Conservation (phyloP, 2,329 filamentous ascomycete genomes). For the Massarina eburnea region DNA sequence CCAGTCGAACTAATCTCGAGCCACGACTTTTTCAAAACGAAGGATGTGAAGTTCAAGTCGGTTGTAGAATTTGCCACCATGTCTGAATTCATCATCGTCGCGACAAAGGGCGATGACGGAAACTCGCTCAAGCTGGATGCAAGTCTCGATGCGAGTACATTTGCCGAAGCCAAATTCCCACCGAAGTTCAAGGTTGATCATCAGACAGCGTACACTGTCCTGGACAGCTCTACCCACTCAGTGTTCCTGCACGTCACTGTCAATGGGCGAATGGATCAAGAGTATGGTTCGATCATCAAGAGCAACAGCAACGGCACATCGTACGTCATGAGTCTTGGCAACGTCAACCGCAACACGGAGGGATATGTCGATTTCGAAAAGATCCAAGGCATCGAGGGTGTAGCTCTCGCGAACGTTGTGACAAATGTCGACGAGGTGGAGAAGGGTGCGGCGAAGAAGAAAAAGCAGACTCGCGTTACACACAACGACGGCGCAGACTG, state of each 20-base stretch:
- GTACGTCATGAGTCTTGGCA: slow-evolving; percentile 79
- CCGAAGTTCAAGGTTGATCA: slow-evolving; percentile 77
- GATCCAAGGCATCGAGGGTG: slow-evolving; percentile 87
- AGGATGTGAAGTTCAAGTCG: slow-evolving; percentile 64
- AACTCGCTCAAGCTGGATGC: slow-evolving; percentile 74
- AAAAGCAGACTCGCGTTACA: slow-evolving; percentile 85
- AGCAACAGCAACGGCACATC: slow-evolving; percentile 98
- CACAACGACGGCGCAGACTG: slow-evolving; percentile 95
- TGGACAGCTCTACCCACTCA: slow-evolving; percentile 92
- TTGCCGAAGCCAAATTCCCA: slow-evolving; percentile 84
- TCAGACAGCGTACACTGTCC: slow-evolving; percentile 83
- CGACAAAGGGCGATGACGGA: slow-evolving; percentile 66
- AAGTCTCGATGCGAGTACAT: slow-evolving; percentile 80
- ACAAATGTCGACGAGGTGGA: slow-evolving; percentile 68
- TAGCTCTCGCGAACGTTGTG: slow-evolving; percentile 84
- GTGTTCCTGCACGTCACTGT: slow-evolving; percentile 92
- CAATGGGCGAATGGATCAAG: slow-evolving; percentile 62
- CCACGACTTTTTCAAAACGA: slow-evolving; percentile 74
- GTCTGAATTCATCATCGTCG: slow-evolving; percentile 94
- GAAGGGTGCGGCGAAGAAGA: slow-evolving; percentile 69
- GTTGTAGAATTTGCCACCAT: slow-evolving; percentile 89
- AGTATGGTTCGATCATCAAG: slow-evolving; percentile 89
- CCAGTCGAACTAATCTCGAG: slow-evolving; percentile 73
- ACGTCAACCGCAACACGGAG: slow-evolving; percentile 75
- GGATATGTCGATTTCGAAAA: slow-evolving; percentile 97